Percentiles rank a stretch among this genome's conserved stretches.
phyloP scores from a whole-genome alignment of 768 basidiomycete genomes.

The Leccinum ochraceum region DNA sequence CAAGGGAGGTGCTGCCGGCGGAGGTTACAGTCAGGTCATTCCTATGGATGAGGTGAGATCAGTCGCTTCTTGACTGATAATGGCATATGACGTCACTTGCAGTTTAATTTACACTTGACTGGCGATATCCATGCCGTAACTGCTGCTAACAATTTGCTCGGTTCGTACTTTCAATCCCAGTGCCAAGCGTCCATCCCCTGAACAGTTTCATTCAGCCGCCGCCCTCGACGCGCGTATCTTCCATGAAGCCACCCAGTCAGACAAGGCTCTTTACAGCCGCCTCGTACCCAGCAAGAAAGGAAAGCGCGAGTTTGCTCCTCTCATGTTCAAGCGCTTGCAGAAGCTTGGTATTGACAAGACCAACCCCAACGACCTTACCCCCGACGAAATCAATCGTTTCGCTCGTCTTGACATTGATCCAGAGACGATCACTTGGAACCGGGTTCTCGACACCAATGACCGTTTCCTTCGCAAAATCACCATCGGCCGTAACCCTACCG shows the following conservation, averaged over 20 bases:
- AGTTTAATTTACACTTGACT: constrained; percentile 96
- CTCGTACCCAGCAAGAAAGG: constrained; percentile 94
- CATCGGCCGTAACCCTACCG: constrained; percentile 87
- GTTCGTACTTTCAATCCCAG: constrained; percentile 39
- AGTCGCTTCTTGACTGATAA: not conserved
- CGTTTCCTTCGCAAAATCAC: constrained; percentile 94
- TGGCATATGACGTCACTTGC: constrained; percentile 6
- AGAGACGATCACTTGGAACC: constrained; percentile 95
- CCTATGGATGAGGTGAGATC: constrained; percentile 90
- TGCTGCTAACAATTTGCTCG: constrained; percentile 95
- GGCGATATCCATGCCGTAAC: constrained; percentile 98
- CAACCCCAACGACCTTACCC: constrained; percentile 86
- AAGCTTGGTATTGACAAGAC: constrained; percentile 97
- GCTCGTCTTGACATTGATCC: constrained; percentile 91
- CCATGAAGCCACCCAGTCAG: constrained; percentile 93
- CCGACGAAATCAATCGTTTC: constrained; percentile 88
- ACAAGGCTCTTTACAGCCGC: constrained; percentile 93
- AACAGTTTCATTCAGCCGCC: constrained; percentile 59
- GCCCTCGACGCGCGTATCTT: constrained; percentile 97
- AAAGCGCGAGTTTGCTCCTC: constrained; percentile 89
- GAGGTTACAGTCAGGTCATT: constrained; percentile 98
- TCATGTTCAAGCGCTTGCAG: constrained; percentile 94
- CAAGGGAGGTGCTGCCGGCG: constrained; percentile 98
- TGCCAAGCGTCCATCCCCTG: not conserved
- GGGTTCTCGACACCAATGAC: constrained; percentile 95